phyloP scores from a whole-genome alignment of 2,329 filamentous ascomycete species.

The Pyricularia grisea region DNA sequence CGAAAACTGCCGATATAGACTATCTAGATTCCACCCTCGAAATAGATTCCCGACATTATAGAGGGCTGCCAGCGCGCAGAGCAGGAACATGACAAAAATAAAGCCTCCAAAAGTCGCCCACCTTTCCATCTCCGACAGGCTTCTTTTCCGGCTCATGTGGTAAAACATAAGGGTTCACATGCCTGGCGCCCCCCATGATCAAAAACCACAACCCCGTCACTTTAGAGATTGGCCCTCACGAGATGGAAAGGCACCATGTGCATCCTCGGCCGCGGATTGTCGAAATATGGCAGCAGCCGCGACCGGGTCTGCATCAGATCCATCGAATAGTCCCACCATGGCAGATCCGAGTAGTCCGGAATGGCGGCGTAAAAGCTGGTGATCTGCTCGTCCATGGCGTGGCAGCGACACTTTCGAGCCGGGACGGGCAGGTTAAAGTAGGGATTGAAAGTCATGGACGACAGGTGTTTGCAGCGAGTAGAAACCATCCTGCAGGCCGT shows the following conservation, averaged over 20 bases:
- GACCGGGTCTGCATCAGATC: not conserved
- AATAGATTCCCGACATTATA: too few species aligned
- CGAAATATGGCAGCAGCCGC: not conserved
- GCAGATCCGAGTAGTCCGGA: not conserved
- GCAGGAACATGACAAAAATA: not conserved
- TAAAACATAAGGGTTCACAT: too few species aligned
- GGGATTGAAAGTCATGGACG: not conserved
- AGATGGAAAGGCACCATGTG: not conserved
- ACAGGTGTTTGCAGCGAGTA: not conserved
- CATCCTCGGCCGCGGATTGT: not conserved
- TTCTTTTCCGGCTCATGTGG: too few species aligned
- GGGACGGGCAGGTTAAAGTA: not conserved
- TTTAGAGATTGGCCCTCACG: not conserved
- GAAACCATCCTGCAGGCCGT: not conserved
- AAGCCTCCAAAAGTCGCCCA: too few species aligned
- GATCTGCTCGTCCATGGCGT: not conserved
- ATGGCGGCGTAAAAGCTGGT: not conserved
- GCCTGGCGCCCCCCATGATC: too few species aligned
- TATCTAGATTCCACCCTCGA: too few species aligned
- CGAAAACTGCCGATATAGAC: too few species aligned
- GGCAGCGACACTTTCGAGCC: not conserved
- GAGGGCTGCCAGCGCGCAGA: not conserved
- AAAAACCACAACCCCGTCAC: not conserved
- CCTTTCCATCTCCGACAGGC: too few species aligned
- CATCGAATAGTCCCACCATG: not conserved